Evolutionary conservation across 164 flowering plant genomes (phyloP), one percentile per base, ranked within the genome.

Genomic region (Vitis labrusca): DNA sequence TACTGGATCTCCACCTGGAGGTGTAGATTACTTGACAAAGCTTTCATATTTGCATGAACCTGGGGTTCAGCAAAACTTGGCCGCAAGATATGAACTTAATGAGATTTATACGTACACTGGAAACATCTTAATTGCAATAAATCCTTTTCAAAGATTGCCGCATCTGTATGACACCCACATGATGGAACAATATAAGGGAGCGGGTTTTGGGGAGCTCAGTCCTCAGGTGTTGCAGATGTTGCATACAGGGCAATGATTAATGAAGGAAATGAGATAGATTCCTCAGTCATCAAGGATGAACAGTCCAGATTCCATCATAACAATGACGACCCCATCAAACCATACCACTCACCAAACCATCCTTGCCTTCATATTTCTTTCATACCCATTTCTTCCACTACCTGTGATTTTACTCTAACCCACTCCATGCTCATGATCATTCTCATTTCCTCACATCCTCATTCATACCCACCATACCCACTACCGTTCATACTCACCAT

Each of bases 131-230:
- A 63, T 63, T 62, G 79, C 77, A 47, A 61, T 76, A 27, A 78
- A 78, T 72, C 81, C 81, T 23, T 78, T 78, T 56, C 78, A 72
- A 69, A 78, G 74, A 69, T 48, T 74, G 61, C 70, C 78, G 69
- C 81, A 78, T 64, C 32, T 78, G 1, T 78, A 78, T 66, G 71
- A 72, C 60, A 49, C 56, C 2, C 81, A 78, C 62, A 78, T 78
- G 81, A 78, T 78, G 81, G 71, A 74, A 68, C 81, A 78, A 65
- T 78, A 78, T 68, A 78, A 78, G 19, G 81, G 81, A 64, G 76
- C 77, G 12, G 63, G 61, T 60, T 63, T 79, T 62, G 79, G 79
- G 51, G 79, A 76, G 59, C 47, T 79, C 50, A 76, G 77, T 60
- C 76, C 81, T 64, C 81, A 78, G 61, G 78, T 75, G 17, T 78